phyloP scores from a whole-genome alignment of 2,329 filamentous ascomycete species.

The Fusarium poae region DNA sequence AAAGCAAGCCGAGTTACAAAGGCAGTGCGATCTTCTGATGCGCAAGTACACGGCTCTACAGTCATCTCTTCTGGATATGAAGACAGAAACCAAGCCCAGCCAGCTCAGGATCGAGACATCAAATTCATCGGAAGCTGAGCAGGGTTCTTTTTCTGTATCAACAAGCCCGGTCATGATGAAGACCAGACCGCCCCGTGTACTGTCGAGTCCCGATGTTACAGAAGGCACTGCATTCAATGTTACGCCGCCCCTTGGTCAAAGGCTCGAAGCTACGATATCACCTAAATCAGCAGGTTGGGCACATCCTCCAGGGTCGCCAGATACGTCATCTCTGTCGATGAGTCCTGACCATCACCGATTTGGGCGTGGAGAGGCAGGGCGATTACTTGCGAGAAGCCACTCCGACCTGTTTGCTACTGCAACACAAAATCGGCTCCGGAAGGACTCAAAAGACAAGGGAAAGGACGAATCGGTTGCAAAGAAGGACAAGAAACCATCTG shows the following conservation, averaged over 20 bases:
- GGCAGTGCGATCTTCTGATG: constrained; percentile 63
- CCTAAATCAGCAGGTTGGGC: constrained; percentile 49
- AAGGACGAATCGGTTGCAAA: constrained; percentile 56
- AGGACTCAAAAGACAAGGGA: constrained; percentile 64
- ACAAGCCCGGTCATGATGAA: constrained; percentile 57
- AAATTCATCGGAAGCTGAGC: constrained; percentile 46
- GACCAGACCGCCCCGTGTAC: constrained; percentile 55
- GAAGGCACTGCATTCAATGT: constrained; percentile 60
- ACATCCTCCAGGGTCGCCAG: constrained; percentile 57
- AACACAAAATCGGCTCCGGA: constrained; percentile 61
- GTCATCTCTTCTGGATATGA: constrained; percentile 63
- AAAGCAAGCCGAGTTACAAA: constrained; percentile 67
- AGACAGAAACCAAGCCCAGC: constrained; percentile 50
- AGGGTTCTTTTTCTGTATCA: constrained; percentile 55
- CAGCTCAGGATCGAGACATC: constrained; percentile 44
- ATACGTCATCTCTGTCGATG: constrained; percentile 48
- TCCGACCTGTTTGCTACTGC: constrained; percentile 56
- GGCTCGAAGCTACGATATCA: constrained; percentile 48
- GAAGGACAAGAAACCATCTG: constrained; percentile 56
- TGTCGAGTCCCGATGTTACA: constrained; percentile 60
- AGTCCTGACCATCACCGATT: constrained; percentile 60
- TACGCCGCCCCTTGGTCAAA: constrained; percentile 58
- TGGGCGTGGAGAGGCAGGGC: constrained; percentile 59
- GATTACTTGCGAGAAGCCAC: constrained; percentile 38
- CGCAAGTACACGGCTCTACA: constrained; percentile 67